Evolutionary conservation across 345 rosid genomes (phyloP).

Genomic region (Physaria fendleri): DNA sequence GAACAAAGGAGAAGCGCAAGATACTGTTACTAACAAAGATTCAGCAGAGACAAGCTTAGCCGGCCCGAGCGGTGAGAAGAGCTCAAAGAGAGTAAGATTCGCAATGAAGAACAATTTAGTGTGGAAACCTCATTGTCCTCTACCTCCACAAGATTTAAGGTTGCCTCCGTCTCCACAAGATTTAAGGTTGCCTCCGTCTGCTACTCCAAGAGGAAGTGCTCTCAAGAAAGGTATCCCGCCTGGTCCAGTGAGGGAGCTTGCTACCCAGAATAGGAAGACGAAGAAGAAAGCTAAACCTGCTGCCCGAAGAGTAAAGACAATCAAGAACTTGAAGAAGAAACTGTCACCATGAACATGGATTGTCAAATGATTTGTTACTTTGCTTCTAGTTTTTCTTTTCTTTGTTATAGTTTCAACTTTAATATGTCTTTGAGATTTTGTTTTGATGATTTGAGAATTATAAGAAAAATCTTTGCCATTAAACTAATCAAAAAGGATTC

Average conservation of each 20-base stretch:
- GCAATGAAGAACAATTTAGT: constrained; percentile 87
- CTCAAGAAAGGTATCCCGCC: constrained; percentile 85
- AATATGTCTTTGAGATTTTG: background rate
- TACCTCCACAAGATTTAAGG: constrained; percentile 85
- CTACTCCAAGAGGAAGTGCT: constrained; percentile 96
- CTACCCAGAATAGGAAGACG: constrained; percentile 42
- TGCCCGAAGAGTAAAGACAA: constrained; percentile 41
- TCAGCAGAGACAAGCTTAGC: constrained; percentile 35
- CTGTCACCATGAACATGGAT: constrained; percentile 23
- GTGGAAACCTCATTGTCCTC: constrained; percentile 93
- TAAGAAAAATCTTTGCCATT: background rate
- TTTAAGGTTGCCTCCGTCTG: constrained; percentile 89
- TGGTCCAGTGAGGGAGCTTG: constrained; percentile 71
- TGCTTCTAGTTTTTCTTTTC: background rate
- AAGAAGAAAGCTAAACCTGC: constrained; percentile 49
- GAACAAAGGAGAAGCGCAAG: constrained; percentile 39
- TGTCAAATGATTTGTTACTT: constrained; percentile 1
- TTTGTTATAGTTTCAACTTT: constrained; percentile 15
- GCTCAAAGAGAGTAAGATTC: constrained; percentile 83
- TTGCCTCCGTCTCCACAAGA: constrained; percentile 90
- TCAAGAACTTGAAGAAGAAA: constrained; percentile 54
- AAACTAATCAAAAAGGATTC: too few relatives aligned
- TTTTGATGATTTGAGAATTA: constrained; percentile 8
- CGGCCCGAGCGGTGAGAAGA: constrained; percentile 47
- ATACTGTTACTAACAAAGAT: constrained; percentile 24